Conservation (phyloP, 2,329 filamentous ascomycete genomes). For the Bipolaris cookei region DNA sequence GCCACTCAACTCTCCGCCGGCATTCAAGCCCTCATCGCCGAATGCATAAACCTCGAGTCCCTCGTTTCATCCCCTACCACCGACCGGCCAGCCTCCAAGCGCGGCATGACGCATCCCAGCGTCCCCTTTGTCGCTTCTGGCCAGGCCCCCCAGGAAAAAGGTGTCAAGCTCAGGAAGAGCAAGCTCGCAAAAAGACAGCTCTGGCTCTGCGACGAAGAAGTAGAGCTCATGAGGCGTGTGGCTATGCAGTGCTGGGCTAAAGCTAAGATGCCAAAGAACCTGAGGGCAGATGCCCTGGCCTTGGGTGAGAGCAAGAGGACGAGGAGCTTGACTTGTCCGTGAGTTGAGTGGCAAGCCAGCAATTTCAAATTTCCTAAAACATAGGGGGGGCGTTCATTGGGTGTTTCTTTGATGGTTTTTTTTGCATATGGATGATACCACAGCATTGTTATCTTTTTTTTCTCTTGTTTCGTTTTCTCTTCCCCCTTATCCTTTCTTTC, state of each 20-base stretch:
- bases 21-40: conserved; percentile 55
- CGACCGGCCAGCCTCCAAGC: conserved; percentile 23
- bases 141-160: conserved; percentile 27
- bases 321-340: conserved; percentile 42
- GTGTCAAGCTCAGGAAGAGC: conserved; percentile 45
- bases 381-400: neutral
- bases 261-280: conserved; percentile 33
- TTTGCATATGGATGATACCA: conserved; percentile 23
- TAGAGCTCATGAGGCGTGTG: conserved; percentile 51
- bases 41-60: conserved; percentile 52
- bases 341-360: neutral
- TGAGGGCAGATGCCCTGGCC: conserved; percentile 34
- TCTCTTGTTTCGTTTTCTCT: neutral
- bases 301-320: conserved; percentile 25
- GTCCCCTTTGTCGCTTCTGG: conserved; percentile 15
- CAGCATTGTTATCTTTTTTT: conserved; percentile 13
- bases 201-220: conserved; percentile 52
- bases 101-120: conserved; percentile 29
- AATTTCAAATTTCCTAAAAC: neutral
- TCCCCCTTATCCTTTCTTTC: neutral
- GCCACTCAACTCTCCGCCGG: conserved; percentile 52
- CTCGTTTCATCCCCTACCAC: conserved; percentile 45
- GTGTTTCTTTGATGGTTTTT: conserved; percentile 3
- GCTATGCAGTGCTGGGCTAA: conserved; percentile 53
- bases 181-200: conserved; percentile 56